Evolutionary conservation across 1,284 basidiomycete species (phyloP), one percentile per base, ranked within the genome.

Genomic region (Pyrrhoderma noxium): DNA sequence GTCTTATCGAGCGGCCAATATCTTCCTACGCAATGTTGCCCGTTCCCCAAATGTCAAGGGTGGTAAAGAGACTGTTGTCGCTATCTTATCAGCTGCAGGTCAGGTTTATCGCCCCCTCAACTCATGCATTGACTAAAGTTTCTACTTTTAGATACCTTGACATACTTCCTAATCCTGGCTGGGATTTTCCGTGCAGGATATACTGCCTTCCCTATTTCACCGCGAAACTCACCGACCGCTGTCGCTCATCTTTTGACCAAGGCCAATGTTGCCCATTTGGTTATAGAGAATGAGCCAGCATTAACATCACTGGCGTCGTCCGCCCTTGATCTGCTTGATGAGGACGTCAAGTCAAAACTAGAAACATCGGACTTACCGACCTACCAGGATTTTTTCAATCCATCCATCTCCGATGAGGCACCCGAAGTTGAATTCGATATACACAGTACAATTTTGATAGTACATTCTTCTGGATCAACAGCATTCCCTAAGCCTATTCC

Each of bases 391-490:
- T 53, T 47, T 31, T 22, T 18, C 38, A 40, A 40, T n/a, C 16
- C 21, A 22, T n/a, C 31, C 22, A 8, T 22, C 9, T 13, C 23
- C 16, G 52, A 43, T 38, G 11, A 19, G 11, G 34, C 31, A 49
- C 21, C 35, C 9, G 18, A 14, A 13, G 40, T 40, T 14, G n/a
- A 53, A 21, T 22, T 25, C 2, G 41, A 41, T 41, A n/a, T 40
- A 3, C 55, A 59, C 21, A 52, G 47, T 8, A 48, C 49, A 1
- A 52, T 52, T n/a, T 21, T 58, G 8, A 58, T 68, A 47, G 52
- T 67, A n/a, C 69, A 70, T 57, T 69, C 68, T 1, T 68, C 67
- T 63, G 65, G 65, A 13, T 62, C 65, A 8, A 66, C 62, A 11
- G 54, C 65, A 1, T 63, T 64, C 49, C 64, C 64, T 3, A 67